Conservation (phyloP, 75 land plant genomes). For the Sequoiadendron giganteum region DNA sequence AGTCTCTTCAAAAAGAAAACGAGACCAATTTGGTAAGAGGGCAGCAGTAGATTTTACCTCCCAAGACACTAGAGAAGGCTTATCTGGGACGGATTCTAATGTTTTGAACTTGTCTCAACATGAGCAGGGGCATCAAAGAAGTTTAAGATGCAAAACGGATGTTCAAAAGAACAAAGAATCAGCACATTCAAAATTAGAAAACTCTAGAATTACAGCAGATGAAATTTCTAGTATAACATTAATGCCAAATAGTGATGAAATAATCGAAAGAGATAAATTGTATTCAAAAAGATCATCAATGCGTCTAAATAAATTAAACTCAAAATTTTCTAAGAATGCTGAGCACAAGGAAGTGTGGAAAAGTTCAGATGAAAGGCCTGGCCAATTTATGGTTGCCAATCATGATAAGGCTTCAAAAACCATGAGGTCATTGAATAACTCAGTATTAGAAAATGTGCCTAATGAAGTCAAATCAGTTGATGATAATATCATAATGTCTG, state of each 20-base stretch:
- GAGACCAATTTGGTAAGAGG: neutral
- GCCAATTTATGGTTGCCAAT: neutral
- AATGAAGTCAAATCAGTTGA: neutral
- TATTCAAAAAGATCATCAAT: neutral
- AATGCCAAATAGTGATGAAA: neutral
- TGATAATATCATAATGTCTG: neutral
- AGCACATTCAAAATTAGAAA: neutral
- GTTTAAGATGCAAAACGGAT: neutral
- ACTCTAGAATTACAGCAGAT: neutral
- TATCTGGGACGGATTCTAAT: neutral
- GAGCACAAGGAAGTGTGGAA: neutral
- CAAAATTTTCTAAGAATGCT: neutral
- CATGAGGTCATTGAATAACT: neutral
- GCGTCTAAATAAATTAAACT: neutral
- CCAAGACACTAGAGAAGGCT: neutral
- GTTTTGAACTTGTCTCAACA: neutral
- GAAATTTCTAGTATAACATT: neutral
- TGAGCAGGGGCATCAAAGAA: neutral
- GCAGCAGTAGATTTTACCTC: neutral
- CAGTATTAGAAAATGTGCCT: neutral
- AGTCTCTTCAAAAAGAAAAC: neutral
- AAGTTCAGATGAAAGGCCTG: neutral
- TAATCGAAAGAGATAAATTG: neutral
- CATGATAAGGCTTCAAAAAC: neutral
- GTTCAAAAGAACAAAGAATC: neutral